Evolutionary conservation across 225 moss, liverwort and hornwort genomes (phyloP).

Genomic region (Thuidium tamariscinum): DNA sequence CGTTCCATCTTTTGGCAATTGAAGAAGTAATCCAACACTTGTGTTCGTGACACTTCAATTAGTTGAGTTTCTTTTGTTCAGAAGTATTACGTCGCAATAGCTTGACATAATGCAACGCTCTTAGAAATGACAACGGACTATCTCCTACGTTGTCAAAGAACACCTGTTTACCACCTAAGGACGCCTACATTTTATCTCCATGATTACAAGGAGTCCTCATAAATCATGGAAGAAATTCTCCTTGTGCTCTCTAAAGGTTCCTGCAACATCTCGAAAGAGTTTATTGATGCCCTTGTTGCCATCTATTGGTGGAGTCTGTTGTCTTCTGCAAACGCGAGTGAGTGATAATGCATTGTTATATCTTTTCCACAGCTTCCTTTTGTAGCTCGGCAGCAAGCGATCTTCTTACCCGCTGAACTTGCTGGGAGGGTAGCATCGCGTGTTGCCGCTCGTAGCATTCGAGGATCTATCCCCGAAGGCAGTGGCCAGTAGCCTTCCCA

Average conservation of each 20-base stretch:
- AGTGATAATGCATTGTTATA: background rate
- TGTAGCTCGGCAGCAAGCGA: slow-evolving; percentile 53
- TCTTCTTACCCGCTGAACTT: slow-evolving; percentile 68
- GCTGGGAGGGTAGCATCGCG: slow-evolving; percentile 66
- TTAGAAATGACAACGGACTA: background rate
- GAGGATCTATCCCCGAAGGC: slow-evolving; percentile 33
- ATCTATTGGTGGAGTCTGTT: background rate
- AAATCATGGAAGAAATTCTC: background rate
- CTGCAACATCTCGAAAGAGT: background rate
- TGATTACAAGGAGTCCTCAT: background rate
- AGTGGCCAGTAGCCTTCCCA: background rate
- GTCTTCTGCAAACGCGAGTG: background rate
- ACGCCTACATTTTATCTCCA: background rate
- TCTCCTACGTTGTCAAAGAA: background rate
- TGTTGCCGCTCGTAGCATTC: slow-evolving; percentile 56
- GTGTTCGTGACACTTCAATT: background rate
- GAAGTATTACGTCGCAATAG: background rate
- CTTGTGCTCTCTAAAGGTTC: background rate
- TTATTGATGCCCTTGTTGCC: slow-evolving; percentile 24
- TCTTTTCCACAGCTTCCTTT: slow-evolving; percentile 47
- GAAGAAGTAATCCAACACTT: background rate
- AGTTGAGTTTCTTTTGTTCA: background rate
- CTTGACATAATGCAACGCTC: background rate
- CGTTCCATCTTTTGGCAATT: background rate
- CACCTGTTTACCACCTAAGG: background rate